These are phyloP conservation scores for Botrytis fabae DNA, from an alignment of 2,329 filamentous ascomycete genomes.

Conservation along the genomic window DNA sequence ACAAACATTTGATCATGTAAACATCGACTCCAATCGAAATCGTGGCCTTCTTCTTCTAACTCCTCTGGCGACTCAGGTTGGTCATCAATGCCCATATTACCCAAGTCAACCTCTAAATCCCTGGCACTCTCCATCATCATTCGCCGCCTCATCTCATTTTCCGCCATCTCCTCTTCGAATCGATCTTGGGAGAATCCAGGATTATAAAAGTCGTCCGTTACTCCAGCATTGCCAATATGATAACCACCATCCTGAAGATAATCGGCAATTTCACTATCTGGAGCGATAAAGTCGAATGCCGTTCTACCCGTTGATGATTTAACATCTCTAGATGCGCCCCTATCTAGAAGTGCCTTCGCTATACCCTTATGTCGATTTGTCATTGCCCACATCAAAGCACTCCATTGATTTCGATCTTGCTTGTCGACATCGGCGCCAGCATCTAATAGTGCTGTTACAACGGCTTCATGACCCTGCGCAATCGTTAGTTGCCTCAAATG, in stretches of 20 bases:
- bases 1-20: constrained; percentile 99
- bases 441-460: constrained; percentile 79
- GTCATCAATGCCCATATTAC: constrained; percentile 93
- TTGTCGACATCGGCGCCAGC: constrained; percentile 87
- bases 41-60: constrained; percentile 82
- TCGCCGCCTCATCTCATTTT: constrained; percentile 89
- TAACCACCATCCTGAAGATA: constrained; percentile 96
- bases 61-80: constrained; percentile 84
- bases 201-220: constrained; percentile 89
- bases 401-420: constrained; percentile 97
- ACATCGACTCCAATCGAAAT: constrained; percentile 94
- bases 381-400: constrained; percentile 99
- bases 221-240: constrained; percentile 75
- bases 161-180: constrained; percentile 96
- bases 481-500: constrained; percentile 26
- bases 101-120: constrained; percentile 93
- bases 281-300: constrained; percentile 92
- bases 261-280: constrained; percentile 93
- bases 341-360: constrained; percentile 86
- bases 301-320: constrained; percentile 93
- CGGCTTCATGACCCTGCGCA: constrained; percentile 77
- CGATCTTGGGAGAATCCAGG: constrained; percentile 87
- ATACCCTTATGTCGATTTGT: constrained; percentile 97
- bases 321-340: constrained; percentile 91
- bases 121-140: constrained; percentile 99